Evolutionary conservation across 192 early-diverging fungal species (phyloP).

Genomic region (Umbelopsis sp.): DNA sequence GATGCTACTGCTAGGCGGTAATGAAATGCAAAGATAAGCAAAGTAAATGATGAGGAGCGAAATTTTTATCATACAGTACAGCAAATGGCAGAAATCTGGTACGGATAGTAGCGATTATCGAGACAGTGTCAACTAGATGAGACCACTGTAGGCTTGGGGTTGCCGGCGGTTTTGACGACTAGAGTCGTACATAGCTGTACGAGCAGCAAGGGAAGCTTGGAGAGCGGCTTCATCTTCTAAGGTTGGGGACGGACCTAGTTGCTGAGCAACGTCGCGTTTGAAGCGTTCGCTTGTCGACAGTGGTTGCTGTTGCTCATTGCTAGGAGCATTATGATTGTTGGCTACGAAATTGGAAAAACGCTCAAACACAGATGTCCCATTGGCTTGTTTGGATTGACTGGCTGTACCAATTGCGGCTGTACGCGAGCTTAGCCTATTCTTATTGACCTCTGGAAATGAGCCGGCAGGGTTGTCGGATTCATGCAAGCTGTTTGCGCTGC

Average conservation of each 20-base stretch:
- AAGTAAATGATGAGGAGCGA: not conserved
- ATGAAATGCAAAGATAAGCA: not conserved
- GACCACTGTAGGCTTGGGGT: conserved; percentile 5
- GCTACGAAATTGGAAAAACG: conserved; percentile 7
- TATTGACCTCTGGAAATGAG: not conserved
- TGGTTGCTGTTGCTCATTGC: not conserved
- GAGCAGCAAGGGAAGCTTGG: not conserved
- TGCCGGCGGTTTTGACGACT: not conserved
- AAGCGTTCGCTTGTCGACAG: not conserved
- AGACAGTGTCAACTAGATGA: not conserved
- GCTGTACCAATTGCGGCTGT: not conserved
- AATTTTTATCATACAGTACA: not conserved
- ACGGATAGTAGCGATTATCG: too few relatives aligned
- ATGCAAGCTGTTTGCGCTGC: not conserved
- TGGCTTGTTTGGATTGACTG: not conserved
- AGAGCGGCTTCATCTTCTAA: not conserved
- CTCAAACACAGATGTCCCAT: not conserved
- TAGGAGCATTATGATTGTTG: not conserved
- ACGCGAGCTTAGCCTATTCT: not conserved
- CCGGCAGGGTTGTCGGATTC: not conserved
- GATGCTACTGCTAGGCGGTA: too few relatives aligned
- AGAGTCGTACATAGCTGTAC: not conserved
- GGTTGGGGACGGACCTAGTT: not conserved
- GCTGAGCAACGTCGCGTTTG: conserved; percentile 3
- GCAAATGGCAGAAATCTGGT: too few relatives aligned